phyloP scores from a whole-genome alignment of 495 filamentous ascomycete genomes.

The Haplographium delicatum region DNA sequence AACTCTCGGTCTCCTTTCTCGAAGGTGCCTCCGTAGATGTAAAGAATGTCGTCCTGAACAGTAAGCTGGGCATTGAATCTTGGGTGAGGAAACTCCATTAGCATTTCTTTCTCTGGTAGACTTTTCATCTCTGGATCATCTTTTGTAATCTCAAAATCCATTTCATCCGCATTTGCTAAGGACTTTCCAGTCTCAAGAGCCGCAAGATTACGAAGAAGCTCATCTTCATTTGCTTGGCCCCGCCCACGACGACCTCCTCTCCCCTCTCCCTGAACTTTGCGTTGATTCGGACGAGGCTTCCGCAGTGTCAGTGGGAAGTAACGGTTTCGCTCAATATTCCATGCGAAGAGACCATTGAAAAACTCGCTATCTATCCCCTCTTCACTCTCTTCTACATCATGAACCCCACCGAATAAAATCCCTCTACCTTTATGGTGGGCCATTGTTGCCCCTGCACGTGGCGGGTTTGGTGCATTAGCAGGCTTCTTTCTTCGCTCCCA shows the following conservation, averaged over 20 bases:
- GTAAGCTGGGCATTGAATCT: conserved; percentile 87
- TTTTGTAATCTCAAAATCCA: conserved; percentile 45
- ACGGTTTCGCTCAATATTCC: conserved; percentile 89
- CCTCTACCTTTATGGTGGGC: conserved; percentile 87
- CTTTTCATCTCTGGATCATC: conserved; percentile 45
- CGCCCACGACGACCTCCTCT: conserved; percentile 61
- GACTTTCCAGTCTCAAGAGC: conserved; percentile 67
- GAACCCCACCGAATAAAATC: conserved; percentile 89
- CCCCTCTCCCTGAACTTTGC: conserved; percentile 47
- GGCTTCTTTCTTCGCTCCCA: conserved; percentile 95
- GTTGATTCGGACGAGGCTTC: conserved; percentile 60
- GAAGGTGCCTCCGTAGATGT: conserved; percentile 90
- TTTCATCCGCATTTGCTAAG: conserved; percentile 49
- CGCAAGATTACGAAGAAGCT: conserved; percentile 77
- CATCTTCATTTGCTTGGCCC: conserved; percentile 81
- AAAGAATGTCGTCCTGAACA: conserved; percentile 86
- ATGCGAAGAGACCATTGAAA: conserved; percentile 82
- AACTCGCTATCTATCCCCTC: conserved; percentile 96
- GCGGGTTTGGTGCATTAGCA: conserved; percentile 77
- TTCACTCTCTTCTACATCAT: conserved; percentile 89
- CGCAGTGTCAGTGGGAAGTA: conserved; percentile 82
- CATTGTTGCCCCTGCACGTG: conserved; percentile 86
- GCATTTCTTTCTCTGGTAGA: conserved; percentile 45
- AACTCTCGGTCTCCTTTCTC: conserved; percentile 93
- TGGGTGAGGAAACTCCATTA: conserved; percentile 76